Evolutionary conservation across 2,329 filamentous ascomycete species (phyloP).

Genomic region (Sphaerulina musiva): DNA sequence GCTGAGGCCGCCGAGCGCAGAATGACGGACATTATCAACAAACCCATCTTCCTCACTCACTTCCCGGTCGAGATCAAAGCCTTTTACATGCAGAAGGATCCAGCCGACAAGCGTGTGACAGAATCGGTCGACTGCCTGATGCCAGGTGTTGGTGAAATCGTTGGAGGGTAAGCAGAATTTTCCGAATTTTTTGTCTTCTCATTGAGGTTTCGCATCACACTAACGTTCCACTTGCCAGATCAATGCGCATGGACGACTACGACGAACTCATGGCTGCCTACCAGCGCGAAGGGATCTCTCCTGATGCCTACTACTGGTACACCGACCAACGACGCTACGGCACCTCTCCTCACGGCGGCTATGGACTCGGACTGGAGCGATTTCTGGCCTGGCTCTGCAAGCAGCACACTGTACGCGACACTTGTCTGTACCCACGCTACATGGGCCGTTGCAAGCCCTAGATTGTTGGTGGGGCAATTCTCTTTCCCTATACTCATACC

Average conservation of each 20-base stretch:
- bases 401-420: slow-evolving; percentile 59
- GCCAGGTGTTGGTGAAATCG: slow-evolving; percentile 95
- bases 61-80: slow-evolving; percentile 98
- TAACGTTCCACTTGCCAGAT: slow-evolving; percentile 54
- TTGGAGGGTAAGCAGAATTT: slow-evolving; percentile 36
- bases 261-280: slow-evolving; percentile 87
- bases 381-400: slow-evolving; percentile 63
- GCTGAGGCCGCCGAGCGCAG: slow-evolving; percentile 91
- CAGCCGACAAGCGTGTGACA: slow-evolving; percentile 71
- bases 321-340: slow-evolving; percentile 75
- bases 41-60: slow-evolving; percentile 91
- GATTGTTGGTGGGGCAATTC: neutral
- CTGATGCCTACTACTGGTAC: slow-evolving; percentile 94
- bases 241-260: slow-evolving; percentile 90
- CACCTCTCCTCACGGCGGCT: slow-evolving; percentile 84
- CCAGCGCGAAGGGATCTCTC: slow-evolving; percentile 75
- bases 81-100: slow-evolving; percentile 96
- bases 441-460: slow-evolving; percentile 74
- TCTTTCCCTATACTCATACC: neutral
- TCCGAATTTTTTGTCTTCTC: neutral
- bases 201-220: neutral
- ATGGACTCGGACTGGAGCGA: slow-evolving; percentile 85
- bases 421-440: slow-evolving; percentile 72
- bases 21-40: slow-evolving; percentile 96
- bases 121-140: slow-evolving; percentile 84